phyloP scores from a whole-genome alignment of 176 grass and related monocot species.

The Aegilops longissima region DNA sequence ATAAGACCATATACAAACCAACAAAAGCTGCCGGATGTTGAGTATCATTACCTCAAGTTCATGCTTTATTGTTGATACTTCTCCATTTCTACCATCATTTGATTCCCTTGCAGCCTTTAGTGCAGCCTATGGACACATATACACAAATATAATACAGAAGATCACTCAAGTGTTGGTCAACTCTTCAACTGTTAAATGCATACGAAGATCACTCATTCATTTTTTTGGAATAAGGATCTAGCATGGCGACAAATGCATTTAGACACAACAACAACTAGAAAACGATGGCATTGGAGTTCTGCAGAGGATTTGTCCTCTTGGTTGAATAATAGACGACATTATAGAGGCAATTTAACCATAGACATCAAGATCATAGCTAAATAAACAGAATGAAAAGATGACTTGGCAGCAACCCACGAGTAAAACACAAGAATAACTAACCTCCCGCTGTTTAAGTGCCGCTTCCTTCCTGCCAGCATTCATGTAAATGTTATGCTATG shows the following conservation, averaged over 20 bases:
- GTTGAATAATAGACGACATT: conserved; percentile 4
- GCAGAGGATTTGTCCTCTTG: neutral
- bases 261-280: neutral
- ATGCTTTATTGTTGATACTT: conserved; percentile 72
- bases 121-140: conserved; percentile 55
- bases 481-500: conserved; percentile 37
- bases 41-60: conserved; percentile 72
- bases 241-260: neutral
- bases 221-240: conserved; percentile 23
- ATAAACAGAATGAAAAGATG: conserved; percentile 26
- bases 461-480: conserved; percentile 91
- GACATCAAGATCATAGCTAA: conserved; percentile 18
- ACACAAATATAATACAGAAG: conserved; percentile 18
- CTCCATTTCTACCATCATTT: conserved; percentile 82
- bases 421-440: conserved; percentile 35
- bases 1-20: conserved; percentile 16
- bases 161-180: neutral
- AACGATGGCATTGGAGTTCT: neutral
- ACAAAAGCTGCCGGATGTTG: conserved; percentile 6
- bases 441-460: conserved; percentile 95
- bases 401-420: conserved; percentile 10
- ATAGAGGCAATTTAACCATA: neutral
- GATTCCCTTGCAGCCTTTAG: conserved; percentile 80
- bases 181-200: conserved; percentile 23
- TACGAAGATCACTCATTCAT: neutral